Evolutionary conservation across 208 protist species (phyloP), one percentile per base, ranked within the genome.

Genomic region (Angomonas ambiguus): DNA sequence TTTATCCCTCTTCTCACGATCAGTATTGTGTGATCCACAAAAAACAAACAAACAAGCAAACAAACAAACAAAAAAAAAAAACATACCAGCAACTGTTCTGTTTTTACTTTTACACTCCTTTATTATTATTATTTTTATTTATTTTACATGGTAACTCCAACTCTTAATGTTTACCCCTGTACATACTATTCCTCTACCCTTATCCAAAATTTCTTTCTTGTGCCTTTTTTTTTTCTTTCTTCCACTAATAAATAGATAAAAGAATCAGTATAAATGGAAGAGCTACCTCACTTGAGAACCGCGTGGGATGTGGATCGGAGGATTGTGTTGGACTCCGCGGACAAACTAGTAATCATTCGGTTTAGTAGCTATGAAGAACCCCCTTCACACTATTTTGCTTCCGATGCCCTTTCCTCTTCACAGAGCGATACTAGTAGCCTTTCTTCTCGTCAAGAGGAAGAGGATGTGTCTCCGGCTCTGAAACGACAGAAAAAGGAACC

Each of bases 261-360:
- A 45, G 6, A 56, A 32, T 59, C 31, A 62, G 28, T 11, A 20
- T 56, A 41, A 13, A 64, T 35, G 34, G 32, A 35, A 16, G 79
- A 77, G 27, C 53, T 91, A 31, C n/a, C 64, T 42, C 77, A 72
- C 24, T 42, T 94, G 55, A 66, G 76, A 51, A 84, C 69, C n/a
- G 85, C 88, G 10, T 94, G 88, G 85, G 88, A 94, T 48, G 88
- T 94, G 27, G 88, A 94, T 62, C 83, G 88, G 1, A 81, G 78
- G 59, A 94, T 94, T 59, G 88, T 94, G 0, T 79, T 94, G 20
- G 85, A 91, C 62, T 84, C 78, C 27, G 79, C 76, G 10, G 88
- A 94, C 16, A 94, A 89, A 69, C 69, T 94, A 2, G 81, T 94
- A 25, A 48, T 86, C 0, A 45, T 94, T 0, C 88, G 88, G 34